These are phyloP conservation scores for Lunularia cruciata DNA, from an alignment of 225 moss, liverwort and hornwort genomes.

Conservation along the genomic window DNA sequence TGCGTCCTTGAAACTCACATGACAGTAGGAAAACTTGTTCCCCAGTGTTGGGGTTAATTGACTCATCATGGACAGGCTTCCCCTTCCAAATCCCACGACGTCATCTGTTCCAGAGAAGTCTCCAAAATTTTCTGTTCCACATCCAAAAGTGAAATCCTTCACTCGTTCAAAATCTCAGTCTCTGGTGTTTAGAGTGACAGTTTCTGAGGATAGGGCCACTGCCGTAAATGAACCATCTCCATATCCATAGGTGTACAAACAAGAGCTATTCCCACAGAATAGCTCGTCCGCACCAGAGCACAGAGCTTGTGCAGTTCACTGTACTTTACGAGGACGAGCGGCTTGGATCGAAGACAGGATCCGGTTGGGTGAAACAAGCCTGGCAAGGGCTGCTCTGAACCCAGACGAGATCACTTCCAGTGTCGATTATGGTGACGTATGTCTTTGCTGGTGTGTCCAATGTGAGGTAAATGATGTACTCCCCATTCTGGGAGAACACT, in stretches of 20 bases:
- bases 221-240: conserved; percentile 34
- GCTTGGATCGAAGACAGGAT: conserved; percentile 18
- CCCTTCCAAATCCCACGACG: conserved; percentile 39
- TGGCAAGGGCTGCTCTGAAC: conserved; percentile 51
- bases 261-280: too few relatives aligned
- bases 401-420: too few relatives aligned
- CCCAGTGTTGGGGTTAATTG: conserved; percentile 27
- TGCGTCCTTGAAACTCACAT: too few relatives aligned
- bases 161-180: conserved; percentile 6
- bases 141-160: conserved; percentile 34
- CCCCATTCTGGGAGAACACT: too few relatives aligned
- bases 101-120: conserved; percentile 29
- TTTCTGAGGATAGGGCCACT: conserved; percentile 28
- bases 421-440: too few relatives aligned
- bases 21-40: conserved; percentile 43
- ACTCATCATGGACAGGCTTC: conserved; percentile 34
- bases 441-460: too few relatives aligned
- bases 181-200: conserved; percentile 27
- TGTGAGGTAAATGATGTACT: conserved; percentile 43
- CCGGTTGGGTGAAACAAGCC: conserved; percentile 42
- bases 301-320: conserved; percentile 16
- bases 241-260: conserved; percentile 34
- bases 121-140: conserved; percentile 39
- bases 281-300: conserved; percentile 15
- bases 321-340: conserved; percentile 15